These are phyloP conservation scores for Penicillium egyptiacum DNA, from an alignment of 495 filamentous ascomycete species.

Conservation along the genomic window DNA sequence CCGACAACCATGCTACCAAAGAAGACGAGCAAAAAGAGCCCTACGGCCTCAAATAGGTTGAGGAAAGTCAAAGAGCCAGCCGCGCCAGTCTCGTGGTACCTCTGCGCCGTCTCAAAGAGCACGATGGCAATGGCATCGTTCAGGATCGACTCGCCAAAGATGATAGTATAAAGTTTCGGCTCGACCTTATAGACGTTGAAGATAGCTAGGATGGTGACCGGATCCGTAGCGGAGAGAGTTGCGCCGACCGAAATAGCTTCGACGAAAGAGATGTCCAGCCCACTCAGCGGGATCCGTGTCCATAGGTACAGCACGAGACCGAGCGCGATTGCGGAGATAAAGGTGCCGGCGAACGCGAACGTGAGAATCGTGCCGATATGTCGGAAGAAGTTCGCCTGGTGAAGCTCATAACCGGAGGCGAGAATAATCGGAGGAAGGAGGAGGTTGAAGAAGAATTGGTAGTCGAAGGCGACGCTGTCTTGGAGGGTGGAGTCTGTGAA, in stretches of 20 bases:
- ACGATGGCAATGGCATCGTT: conserved; percentile 99
- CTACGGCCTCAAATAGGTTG: conserved; percentile 84
- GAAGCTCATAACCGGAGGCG: conserved; percentile 93
- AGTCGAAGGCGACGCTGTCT: conserved; percentile 89
- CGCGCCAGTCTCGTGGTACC: conserved; percentile 64
- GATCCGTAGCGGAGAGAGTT: conserved; percentile 93
- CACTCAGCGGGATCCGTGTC: conserved; percentile 81
- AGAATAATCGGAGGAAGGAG: conserved; percentile 96
- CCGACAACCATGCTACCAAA: conserved; percentile 92
- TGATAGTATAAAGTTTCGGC: conserved; percentile 95
- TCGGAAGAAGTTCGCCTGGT: conserved; percentile 98
- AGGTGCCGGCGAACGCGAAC: conserved; percentile 97
- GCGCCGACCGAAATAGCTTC: conserved; percentile 96
- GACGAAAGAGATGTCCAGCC: conserved; percentile 80
- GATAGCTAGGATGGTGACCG: conserved; percentile 95
- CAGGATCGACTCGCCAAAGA: conserved; percentile 96
- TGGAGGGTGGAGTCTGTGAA: conserved; percentile 79
- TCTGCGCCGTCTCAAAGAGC: conserved; percentile 94
- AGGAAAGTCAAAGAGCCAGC: conserved; percentile 64
- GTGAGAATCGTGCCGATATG: conserved; percentile 97
- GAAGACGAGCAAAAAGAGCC: conserved; percentile 93
- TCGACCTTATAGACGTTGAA: conserved; percentile 99
- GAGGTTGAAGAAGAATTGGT: conserved; percentile 99
- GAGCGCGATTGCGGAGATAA: conserved; percentile 92
- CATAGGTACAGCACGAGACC: conserved; percentile 85